These are phyloP conservation scores for Licmophora abbreviata DNA, from an alignment of 108 stramenopile genomes.

Conservation along the genomic window DNA sequence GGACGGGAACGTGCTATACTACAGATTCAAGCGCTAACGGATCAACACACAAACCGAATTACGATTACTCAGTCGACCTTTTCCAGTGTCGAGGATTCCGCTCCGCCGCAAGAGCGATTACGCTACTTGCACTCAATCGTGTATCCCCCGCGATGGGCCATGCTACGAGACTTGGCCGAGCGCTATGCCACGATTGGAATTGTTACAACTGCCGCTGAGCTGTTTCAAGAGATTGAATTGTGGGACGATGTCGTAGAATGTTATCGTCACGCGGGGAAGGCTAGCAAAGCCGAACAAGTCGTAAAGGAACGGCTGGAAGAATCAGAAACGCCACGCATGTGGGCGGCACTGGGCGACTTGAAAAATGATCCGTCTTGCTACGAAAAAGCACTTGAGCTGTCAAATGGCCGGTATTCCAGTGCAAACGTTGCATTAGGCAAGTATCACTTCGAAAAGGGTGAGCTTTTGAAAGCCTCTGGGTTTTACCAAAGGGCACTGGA, in stretches of 20 bases:
- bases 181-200: conserved; percentile 86
- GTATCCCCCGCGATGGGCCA: conserved; percentile 91
- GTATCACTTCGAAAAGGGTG: conserved; percentile 60
- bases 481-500: conserved; percentile 60
- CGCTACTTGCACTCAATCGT: conserved; percentile 79
- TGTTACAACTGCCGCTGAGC: conserved; percentile 85
- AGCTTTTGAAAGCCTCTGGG: conserved; percentile 44
- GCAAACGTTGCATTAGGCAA: conserved; percentile 81
- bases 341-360: conserved; percentile 86
- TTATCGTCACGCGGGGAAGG: conserved; percentile 81
- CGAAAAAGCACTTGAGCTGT: conserved; percentile 81
- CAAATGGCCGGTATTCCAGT: conserved; percentile 72
- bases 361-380: conserved; percentile 73
- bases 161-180: conserved; percentile 88
- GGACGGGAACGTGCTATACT: conserved; percentile 81
- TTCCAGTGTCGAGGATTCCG: conserved; percentile 83
- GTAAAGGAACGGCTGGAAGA: conserved; percentile 74
- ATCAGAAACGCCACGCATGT: conserved; percentile 83
- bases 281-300: conserved; percentile 78
- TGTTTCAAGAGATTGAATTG: conserved; percentile 89
- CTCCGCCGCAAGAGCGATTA: conserved; percentile 83
- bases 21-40: conserved; percentile 95
- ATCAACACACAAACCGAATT: conserved; percentile 87
- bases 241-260: conserved; percentile 99
- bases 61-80: conserved; percentile 82